Evolutionary conservation across 805 yeast genomes (phyloP).

Genomic region (Yamadazyma scolyti): DNA sequence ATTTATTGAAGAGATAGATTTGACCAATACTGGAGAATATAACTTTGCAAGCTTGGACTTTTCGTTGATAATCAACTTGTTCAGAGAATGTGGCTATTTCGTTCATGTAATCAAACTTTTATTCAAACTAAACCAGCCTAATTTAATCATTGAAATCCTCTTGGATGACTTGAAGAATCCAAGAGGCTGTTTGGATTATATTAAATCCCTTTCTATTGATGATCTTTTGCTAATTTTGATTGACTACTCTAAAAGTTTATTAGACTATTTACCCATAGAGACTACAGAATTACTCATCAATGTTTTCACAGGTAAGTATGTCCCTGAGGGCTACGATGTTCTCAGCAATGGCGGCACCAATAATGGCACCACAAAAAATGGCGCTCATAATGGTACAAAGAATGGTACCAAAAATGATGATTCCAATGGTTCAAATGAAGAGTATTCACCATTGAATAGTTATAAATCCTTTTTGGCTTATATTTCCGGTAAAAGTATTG

Average conservation of each 20-base stretch:
- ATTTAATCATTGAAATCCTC: constrained; percentile 70
- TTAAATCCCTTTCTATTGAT: constrained; percentile 66
- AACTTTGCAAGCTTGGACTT: constrained; percentile 53
- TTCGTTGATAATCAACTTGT: constrained; percentile 60
- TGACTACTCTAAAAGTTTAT: constrained; percentile 59
- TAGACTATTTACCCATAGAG: constrained; percentile 70
- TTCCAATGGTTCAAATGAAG: background rate
- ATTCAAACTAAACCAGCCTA: constrained; percentile 67
- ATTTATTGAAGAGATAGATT: constrained; percentile 47
- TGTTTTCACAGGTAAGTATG: constrained; percentile 83
- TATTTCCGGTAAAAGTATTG: constrained; percentile 18
- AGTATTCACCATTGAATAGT: constrained; percentile 24
- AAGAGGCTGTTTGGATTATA: constrained; percentile 52
- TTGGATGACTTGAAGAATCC: constrained; percentile 52
- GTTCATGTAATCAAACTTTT: constrained; percentile 69
- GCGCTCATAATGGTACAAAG: constrained; percentile 2
- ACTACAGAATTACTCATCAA: constrained; percentile 80
- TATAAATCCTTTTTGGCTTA: constrained; percentile 30
- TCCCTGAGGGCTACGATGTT: constrained; percentile 29
- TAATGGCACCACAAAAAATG: constrained; percentile 2
- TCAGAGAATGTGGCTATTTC: constrained; percentile 68
- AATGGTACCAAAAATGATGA: constrained; percentile 9
- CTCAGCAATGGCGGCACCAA: too few species aligned
- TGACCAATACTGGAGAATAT: constrained; percentile 8
- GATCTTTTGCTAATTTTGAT: constrained; percentile 72